Evolutionary conservation across 2,329 filamentous ascomycete species (phyloP), one percentile per base, ranked within the genome.

Genomic region (Xylaria sp.): DNA sequence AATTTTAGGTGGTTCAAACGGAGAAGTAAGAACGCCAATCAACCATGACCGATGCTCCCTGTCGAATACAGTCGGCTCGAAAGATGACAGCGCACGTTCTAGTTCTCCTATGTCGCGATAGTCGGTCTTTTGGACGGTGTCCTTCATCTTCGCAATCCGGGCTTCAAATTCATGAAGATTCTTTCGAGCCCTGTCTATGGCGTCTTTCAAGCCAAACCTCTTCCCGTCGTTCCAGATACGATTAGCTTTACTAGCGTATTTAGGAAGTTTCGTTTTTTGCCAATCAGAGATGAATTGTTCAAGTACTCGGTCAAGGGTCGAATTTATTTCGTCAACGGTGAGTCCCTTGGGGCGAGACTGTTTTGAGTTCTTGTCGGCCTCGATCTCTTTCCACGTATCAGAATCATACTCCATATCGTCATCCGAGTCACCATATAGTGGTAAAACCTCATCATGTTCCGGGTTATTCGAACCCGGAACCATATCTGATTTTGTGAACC

Each of bases 41-140:
- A 79, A 71, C 84, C 85, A 89, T 7, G 71, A 69, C 8, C 81
- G 72, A 38, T 84, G 74, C 68, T 88, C 78, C 49, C 84, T 83
- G 56, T 90, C 83, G 35, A 85, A 82, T 0, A 97, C 76, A 3
- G 82, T 92, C 4, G 80, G 77, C 61, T 94, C 87, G 56, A 96
- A 77, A 35, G 77, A 82, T 10, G 77, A 75, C 49, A 87, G 87
- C 68, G 87, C 84, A 5, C 75, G 77, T 25, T 79, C 76, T 13
- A 95, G 71, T 13, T 87, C 80, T 1, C 74, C 68, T 21, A 78
- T 76, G 7, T 78, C 83, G 10, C 75, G 73, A 84, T 88, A 92
- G 29, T 79, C 72, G 15, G 82, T 76, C 1, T 72, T 67, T 21
- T 80, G 65, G 33, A 92, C 85, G 19, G 86, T 81, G 1, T 79